A percentile compares a stretch with the other conserved stretches of the same genome.
phyloP scores from a whole-genome alignment of 306 rosid genomes.

The Mimosa pudica region DNA sequence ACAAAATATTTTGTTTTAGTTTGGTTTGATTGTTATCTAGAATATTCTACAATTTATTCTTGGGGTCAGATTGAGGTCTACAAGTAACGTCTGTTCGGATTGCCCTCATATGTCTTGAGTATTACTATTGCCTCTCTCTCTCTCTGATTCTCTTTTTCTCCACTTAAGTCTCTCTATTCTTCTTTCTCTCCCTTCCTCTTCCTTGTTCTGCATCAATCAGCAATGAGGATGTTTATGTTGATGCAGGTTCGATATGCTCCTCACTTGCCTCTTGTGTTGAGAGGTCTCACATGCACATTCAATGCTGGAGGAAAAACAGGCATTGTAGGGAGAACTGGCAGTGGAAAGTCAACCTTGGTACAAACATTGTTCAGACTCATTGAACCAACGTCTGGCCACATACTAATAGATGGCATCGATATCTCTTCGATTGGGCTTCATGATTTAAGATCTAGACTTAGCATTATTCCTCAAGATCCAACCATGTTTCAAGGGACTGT shows the following conservation, averaged over 20 bases:
- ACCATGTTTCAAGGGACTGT: conserved; percentile 95
- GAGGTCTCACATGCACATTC: conserved; percentile 74
- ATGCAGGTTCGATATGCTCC: conserved; percentile 83
- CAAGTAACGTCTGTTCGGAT: no score
- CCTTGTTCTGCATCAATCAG: no score
- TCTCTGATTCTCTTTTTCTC: no score
- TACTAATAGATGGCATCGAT: conserved; percentile 60
- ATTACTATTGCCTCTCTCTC: no score
- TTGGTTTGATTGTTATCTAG: no score
- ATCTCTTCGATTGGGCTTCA: conserved; percentile 68
- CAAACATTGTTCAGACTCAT: conserved; percentile 77
- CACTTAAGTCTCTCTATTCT: no score
- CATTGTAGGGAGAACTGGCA: conserved; percentile 90
- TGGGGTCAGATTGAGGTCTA: no score
- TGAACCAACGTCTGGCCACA: conserved; percentile 66
- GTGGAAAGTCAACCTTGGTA: conserved; percentile 78
- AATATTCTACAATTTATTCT: no score
- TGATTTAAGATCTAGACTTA: conserved; percentile 67
- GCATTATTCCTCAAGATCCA: conserved; percentile 94
- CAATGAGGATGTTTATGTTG: conserved; percentile 2
- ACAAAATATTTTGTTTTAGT: no score
- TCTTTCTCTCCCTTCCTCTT: no score
- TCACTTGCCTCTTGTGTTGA: conserved; percentile 79
- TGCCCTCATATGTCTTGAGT: no score
- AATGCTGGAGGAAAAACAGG: conserved; percentile 75